Evolutionary conservation across 176 grass and related monocot genomes (phyloP).

Genomic region (barley (Hordeum vulgare)): DNA sequence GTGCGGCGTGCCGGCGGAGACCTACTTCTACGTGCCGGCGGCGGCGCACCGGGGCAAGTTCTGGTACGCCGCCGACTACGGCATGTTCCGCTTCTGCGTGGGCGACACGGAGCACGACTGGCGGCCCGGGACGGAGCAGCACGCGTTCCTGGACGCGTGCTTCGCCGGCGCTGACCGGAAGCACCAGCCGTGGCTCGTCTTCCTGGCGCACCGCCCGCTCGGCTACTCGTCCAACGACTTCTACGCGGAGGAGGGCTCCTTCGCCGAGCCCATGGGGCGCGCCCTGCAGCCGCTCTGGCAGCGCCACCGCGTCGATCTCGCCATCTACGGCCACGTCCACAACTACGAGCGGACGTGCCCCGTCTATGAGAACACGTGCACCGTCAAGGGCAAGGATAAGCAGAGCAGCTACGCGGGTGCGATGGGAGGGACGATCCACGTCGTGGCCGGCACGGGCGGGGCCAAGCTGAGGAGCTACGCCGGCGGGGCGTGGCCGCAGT

Average conservation of each 20-base stretch:
- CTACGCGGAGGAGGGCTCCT: slow-evolving; percentile 53
- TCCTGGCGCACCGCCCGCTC: slow-evolving; percentile 60
- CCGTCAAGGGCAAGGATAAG: slow-evolving; percentile 16
- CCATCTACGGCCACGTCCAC: slow-evolving; percentile 77
- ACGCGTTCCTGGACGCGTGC: slow-evolving; percentile 68
- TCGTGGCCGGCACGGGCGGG: slow-evolving; percentile 50
- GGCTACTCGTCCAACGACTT: slow-evolving; percentile 69
- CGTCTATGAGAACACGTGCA: slow-evolving; percentile 63
- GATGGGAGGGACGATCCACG: slow-evolving; percentile 50
- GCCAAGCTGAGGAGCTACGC: slow-evolving; percentile 38
- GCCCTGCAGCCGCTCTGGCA: slow-evolving; percentile 65
- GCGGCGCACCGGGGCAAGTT: slow-evolving; percentile 60
- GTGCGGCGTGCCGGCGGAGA: slow-evolving; percentile 77
- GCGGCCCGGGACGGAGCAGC: slow-evolving; percentile 48
- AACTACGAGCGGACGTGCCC: slow-evolving; percentile 87
- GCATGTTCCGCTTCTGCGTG: slow-evolving; percentile 82
- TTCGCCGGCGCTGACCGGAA: slow-evolving; percentile 55
- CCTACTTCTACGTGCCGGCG: slow-evolving; percentile 72
- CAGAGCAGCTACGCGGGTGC: slow-evolving; percentile 39
- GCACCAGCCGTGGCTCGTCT: slow-evolving; percentile 90
- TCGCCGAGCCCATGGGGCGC: slow-evolving; percentile 68
- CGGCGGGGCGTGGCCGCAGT: slow-evolving; percentile 30
- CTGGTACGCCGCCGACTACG: slow-evolving; percentile 70
- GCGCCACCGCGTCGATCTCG: slow-evolving; percentile 77
- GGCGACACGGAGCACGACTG: slow-evolving; percentile 86